Evolutionary conservation across 129 eudicot genomes (phyloP).

Genomic region (Helianthus tuberosus): DNA sequence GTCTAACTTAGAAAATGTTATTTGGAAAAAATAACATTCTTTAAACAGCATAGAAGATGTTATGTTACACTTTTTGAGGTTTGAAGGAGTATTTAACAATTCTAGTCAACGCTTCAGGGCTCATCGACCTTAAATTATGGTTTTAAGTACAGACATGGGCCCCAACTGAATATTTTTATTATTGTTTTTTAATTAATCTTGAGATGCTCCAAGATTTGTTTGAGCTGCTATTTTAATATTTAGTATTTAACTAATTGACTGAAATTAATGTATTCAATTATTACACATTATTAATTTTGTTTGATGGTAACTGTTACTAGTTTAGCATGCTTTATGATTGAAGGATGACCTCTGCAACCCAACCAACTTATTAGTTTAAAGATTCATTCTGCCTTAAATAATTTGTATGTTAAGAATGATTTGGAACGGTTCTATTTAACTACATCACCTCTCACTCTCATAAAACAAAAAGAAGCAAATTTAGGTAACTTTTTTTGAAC

Average conservation of each 20-base stretch:
- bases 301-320: too few species aligned
- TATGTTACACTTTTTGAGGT: slow-evolving; percentile 1
- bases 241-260: neutral
- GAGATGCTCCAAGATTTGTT: slow-evolving; percentile 25
- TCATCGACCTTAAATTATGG: slow-evolving; percentile 30
- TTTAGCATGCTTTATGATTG: neutral
- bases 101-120: slow-evolving; percentile 31
- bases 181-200: neutral
- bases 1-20: neutral
- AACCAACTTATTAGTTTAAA: too few species aligned
- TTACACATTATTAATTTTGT: slow-evolving; percentile 2
- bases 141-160: slow-evolving; percentile 23
- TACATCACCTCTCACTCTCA: too few species aligned
- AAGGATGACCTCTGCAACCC: slow-evolving; percentile 5
- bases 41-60: neutral
- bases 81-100: slow-evolving; percentile 2
- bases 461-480: too few species aligned
- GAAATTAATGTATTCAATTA: slow-evolving; percentile 14
- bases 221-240: slow-evolving; percentile 7
- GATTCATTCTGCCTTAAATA: too few species aligned
- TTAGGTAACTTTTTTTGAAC: too few species aligned
- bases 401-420: too few species aligned
- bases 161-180: slow-evolving; percentile 3
- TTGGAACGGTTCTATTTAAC: too few species aligned
- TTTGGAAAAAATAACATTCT: neutral